Base-by-base conservation (phyloP, 2,329 filamentous ascomycete genomes). In the Colletotrichum truncatum region DNA sequence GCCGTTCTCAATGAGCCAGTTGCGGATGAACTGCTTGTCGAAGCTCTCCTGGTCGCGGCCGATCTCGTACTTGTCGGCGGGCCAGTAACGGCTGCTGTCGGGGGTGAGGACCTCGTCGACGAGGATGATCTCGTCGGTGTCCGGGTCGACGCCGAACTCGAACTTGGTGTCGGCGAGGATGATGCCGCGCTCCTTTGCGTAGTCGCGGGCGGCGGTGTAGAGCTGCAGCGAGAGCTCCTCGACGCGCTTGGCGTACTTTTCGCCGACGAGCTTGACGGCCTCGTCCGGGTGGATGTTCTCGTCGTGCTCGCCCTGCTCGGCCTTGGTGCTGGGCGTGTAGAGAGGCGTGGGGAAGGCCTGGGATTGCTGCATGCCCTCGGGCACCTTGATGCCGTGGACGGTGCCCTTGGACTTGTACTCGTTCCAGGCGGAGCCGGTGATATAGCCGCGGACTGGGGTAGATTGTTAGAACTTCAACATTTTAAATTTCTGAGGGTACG, bases 51-150 rank as follows among this genome's bases (percentile, higher is more conserved):
- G 93, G 61, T 91, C 85, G 67, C 84, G 84, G 2, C 94, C 94
- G 16, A 92, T 78, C 74, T 89, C 85, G 75, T 95, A 97, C 46
- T 84, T 84, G 43, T 89, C 89, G 68, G 85, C 87, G 1, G 90
- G 89, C 94, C 95, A 98, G 84, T 97, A 97, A 14, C 94, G 87
- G 53, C 91, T 95, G 58, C 87, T 91, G 76, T 93, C 91, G 3
- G 94, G 93, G 7, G 91, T 93, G 66, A 97, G 81, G 21, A 97
- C 93, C 81, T 97, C 93, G 74, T 97, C 93, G 4, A 94, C 88
- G 54, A 95, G 82, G 34, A 94, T 87, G 7, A 96, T 85, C 72
- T 92, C 87, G 66, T 88, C 84, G 2, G 87, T 89, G 61, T 80
- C 84, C 67, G 87, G 83, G 70, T 91, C 89, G 16, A 92, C 80